Base-by-base conservation (phyloP, 176 grass and related monocot species). In the Eragrostis nindensis region DNA sequence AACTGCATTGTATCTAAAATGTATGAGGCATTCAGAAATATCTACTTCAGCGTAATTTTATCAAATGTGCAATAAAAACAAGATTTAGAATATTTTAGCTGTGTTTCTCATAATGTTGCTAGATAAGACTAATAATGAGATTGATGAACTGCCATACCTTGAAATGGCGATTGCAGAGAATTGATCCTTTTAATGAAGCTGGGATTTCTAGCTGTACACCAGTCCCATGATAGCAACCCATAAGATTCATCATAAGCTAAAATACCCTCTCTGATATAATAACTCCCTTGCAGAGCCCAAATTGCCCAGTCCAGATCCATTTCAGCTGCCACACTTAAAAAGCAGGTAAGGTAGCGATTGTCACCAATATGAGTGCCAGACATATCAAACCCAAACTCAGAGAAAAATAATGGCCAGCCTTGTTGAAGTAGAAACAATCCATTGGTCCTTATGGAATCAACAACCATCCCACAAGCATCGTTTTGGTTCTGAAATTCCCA, bases 281-380 rank as follows among this genome's bases (percentile, higher is more conserved):
- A 98, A 83, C 88, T 98, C 80, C 95, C 92, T 57, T 98, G 90
- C 55, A 98, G 54, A 84, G 95, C 95, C 92, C 95, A 98, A 86
- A 98, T 60, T 83, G 95, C 88, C 90, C 95, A 98, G 66, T 98
- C 92, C 25, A 98, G 55, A 85, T 98, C 95, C 92, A 84, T 81
- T 85, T 94, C 92, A 68, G 92, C 95, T 78, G 92, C 87, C 46
- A 90, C 74, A 50, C 95, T 91, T 46, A 98, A 68, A 79, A 94
- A 94, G 74, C 92, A 98, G 0, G 83, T 98, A 47, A 98, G 80
- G 74, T 92, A 98, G 27, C 88, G 92, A 73, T 98, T 94, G 71
- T 98, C 95, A 74, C 70, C 38, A 45, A 84, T 73, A 81, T 94
- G 87, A 0, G 71, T 75, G 57, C 95, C 92, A 71, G 89, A 84